Evolutionary conservation across 129 eudicot species (phyloP), one percentile per base, ranked within the genome.

Genomic region (Lactuca saligna): DNA sequence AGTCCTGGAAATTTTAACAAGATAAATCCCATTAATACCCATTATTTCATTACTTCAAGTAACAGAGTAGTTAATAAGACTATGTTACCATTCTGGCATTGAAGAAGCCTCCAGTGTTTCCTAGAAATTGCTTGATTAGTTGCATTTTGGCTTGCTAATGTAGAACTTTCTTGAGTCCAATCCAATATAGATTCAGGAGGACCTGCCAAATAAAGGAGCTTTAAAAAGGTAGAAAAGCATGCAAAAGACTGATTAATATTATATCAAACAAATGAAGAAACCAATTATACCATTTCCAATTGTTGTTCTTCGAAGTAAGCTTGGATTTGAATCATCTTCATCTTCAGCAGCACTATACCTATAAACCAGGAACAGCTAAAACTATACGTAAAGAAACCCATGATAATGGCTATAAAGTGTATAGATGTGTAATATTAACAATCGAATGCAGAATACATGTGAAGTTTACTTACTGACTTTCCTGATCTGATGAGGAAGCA

Each of bases 291-390:
- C 99, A 78, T 90, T 90, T 63, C 99, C 97, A 41, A 94, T 87
- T 37, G 99, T 94, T 71, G 97, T 94, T 82, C 99, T 83, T 61
- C 99, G 85, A 75, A 83, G 50, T 73, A 94, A 78, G 75, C 69
- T 72, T 68, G 84, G 82, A 49, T 62, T 78, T 61, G 91, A 81
- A 79, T 83, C 89, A 38, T 94, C 97, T 78, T 89, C 99, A 73
- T 90, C 99, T 74, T 94, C 99, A 46, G 86, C 89, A 48, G 97
- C 97, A 87, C 99, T 94, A 34, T 50, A 88, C 85, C 99, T 94
- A 70, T 65, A 83, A 37, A 72, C 8, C 7, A 42, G 46, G 35
- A 32, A 46, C 16, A 25, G 17, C 63, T 32, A 12, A 41, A n/a
- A 66, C 37, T 14, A 61, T 49, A 8, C 34, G 34, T 10, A 56